Percentiles rank a stretch among this genome's conserved stretches.
Evolutionary conservation across 495 filamentous ascomycete species (phyloP).

Genomic region (Hypomontagnella submonticulosa): DNA sequence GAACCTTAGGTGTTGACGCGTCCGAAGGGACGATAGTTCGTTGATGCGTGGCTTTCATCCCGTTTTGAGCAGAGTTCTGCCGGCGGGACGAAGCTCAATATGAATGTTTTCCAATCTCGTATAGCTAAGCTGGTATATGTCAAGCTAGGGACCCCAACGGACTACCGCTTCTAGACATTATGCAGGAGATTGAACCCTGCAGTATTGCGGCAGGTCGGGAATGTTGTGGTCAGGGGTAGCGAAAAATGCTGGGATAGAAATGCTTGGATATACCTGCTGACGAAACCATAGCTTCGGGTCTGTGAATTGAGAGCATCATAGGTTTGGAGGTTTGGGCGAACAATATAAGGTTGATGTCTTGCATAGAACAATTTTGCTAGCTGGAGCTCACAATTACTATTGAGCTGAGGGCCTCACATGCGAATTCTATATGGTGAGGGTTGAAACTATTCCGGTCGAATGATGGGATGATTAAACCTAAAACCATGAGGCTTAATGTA

Average conservation of each 20-base stretch:
- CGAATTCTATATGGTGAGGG: conserved; percentile 8
- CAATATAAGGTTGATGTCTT: conserved; percentile 9
- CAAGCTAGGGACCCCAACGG: conserved; percentile 8
- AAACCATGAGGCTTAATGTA: background rate
- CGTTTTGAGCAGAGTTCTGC: conserved; percentile 10
- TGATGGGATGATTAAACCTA: background rate
- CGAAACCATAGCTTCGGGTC: too few relatives aligned
- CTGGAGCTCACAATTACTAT: background rate
- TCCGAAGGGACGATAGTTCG: conserved; percentile 35
- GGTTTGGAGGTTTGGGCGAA: conserved; percentile 23
- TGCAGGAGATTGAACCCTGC: conserved; percentile 4
- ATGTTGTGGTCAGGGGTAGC: too few relatives aligned
- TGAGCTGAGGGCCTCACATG: conserved; percentile 10
- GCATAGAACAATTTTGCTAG: conserved; percentile 10
- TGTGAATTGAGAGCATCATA: background rate
- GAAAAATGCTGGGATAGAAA: too few relatives aligned
- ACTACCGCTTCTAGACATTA: conserved; percentile 11
- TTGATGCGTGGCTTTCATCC: conserved; percentile 19
- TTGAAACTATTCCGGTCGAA: conserved; percentile 1
- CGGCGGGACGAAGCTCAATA: conserved; percentile 16
- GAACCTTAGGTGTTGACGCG: conserved; percentile 29
- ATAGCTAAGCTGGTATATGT: background rate
- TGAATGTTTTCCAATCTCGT: conserved; percentile 11
- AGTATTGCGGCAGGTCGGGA: background rate
- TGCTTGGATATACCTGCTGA: too few relatives aligned